A percentile compares a stretch with the other conserved stretches of the same genome.
Evolutionary conservation across 495 filamentous ascomycete species (phyloP).

Genomic region (Trichoderma gamsii): DNA sequence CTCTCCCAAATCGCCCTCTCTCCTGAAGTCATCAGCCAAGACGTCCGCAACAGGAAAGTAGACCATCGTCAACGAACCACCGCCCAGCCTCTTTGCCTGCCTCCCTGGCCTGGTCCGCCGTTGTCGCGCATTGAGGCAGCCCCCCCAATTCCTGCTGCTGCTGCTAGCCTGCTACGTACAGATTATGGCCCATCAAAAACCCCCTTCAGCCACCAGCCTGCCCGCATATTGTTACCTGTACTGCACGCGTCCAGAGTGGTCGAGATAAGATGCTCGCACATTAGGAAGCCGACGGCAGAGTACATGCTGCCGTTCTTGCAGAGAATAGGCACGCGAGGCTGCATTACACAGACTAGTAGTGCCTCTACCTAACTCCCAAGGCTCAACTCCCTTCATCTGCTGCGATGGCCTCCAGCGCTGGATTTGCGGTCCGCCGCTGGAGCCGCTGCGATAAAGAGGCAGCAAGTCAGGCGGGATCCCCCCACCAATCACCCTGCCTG

Average conservation of each 20-base stretch:
- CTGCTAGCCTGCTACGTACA: background rate
- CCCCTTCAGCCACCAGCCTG: constrained; percentile 8
- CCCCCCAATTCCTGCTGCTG: constrained; percentile 7
- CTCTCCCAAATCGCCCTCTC: background rate
- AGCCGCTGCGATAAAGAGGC: background rate
- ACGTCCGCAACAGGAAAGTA: background rate
- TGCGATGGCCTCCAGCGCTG: no score
- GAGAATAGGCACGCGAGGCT: no score
- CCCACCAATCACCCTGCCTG: constrained; percentile 11
- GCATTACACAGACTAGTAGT: no score
- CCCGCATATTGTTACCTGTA: background rate
- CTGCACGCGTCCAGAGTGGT: background rate
- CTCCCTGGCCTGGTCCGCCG: constrained; percentile 8
- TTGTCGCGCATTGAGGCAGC: constrained; percentile 6
- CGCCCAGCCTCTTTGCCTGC: background rate
- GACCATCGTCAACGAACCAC: constrained; percentile 1
- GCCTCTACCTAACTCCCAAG: no score
- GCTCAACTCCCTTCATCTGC: background rate
- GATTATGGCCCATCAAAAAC: background rate
- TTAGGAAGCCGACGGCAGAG: no score
- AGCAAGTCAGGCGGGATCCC: background rate
- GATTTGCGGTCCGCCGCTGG: no score
- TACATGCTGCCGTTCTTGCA: no score
- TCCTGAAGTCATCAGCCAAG: background rate
- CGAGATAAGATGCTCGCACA: background rate